These are phyloP conservation scores for Diaporthe longicolla DNA, from an alignment of 2,329 filamentous ascomycete genomes.

Conservation along the genomic window DNA sequence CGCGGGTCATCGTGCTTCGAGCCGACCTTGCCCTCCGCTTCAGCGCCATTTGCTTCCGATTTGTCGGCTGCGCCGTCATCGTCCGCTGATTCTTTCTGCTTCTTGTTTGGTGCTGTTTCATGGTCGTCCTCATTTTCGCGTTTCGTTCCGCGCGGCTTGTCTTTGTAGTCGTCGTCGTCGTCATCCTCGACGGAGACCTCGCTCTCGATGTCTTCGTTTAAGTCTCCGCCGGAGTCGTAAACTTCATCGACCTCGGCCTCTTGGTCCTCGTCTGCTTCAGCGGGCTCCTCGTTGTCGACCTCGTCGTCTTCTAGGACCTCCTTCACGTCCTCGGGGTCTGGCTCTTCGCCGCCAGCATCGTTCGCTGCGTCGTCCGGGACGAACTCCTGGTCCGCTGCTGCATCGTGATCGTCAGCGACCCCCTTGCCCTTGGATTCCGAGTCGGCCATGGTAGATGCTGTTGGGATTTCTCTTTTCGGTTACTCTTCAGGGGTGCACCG, in stretches of 20 bases:
- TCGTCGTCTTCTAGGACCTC: constrained; percentile 16
- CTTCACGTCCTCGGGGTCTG: neutral
- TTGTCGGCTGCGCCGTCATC: neutral
- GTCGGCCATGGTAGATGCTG: neutral
- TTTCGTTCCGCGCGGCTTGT: neutral
- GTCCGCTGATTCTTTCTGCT: neutral
- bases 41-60: neutral
- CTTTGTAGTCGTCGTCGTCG: neutral
- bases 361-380: neutral
- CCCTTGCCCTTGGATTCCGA: neutral
- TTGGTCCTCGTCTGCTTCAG: constrained; percentile 5
- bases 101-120: constrained; percentile 7
- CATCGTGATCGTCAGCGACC: neutral
- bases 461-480: neutral
- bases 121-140: constrained; percentile 3
- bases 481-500: fast-evolving
- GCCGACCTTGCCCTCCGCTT: constrained; percentile 38
- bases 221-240: neutral
- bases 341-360: neutral
- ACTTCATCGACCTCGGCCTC: constrained; percentile 4
- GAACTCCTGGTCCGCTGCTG: constrained; percentile 1
- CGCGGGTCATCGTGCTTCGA: constrained; percentile 43
- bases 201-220: constrained; percentile 10
- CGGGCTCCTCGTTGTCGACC: neutral
- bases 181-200: constrained; percentile 9